A percentile compares a stretch with the other conserved stretches of the same genome.
phyloP scores from a whole-genome alignment of 2,329 filamentous ascomycete species.

The Chalara sp. region DNA sequence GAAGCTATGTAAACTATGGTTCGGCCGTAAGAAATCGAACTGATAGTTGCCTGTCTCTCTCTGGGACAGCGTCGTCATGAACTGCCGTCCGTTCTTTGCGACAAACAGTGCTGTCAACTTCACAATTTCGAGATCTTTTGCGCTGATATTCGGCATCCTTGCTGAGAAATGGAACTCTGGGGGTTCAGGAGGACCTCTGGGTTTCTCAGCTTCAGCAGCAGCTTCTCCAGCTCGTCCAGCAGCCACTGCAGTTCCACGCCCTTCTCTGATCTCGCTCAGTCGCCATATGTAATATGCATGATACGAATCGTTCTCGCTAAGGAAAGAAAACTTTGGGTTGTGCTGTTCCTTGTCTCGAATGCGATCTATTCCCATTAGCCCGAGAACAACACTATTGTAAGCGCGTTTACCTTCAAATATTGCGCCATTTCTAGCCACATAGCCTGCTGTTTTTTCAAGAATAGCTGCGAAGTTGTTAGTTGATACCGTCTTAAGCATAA shows the following conservation, averaged over 20 bases:
- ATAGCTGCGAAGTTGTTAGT: constrained; percentile 39
- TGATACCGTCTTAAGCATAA: constrained; percentile 25
- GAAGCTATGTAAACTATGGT: constrained; percentile 94
- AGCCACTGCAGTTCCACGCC: constrained; percentile 71
- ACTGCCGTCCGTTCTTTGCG: constrained; percentile 85
- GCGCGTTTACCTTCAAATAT: constrained; percentile 47
- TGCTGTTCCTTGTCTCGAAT: constrained; percentile 77
- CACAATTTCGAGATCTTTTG: constrained; percentile 75
- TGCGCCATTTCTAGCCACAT: constrained; percentile 64
- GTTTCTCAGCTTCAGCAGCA: constrained; percentile 52
- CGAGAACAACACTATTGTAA: neutral
- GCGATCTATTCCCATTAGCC: constrained; percentile 47
- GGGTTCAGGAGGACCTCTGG: constrained; percentile 77
- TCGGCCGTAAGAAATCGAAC: constrained; percentile 91
- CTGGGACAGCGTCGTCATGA: constrained; percentile 84
- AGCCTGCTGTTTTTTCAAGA: constrained; percentile 92
- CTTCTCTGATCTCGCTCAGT: constrained; percentile 75
- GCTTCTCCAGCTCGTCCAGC: constrained; percentile 66
- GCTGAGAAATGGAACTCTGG: constrained; percentile 89
- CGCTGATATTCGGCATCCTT: constrained; percentile 94
- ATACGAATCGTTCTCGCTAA: constrained; percentile 75
- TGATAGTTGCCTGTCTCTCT: constrained; percentile 86
- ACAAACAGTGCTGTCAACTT: constrained; percentile 82
- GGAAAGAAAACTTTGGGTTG: constrained; percentile 89
- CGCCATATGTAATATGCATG: constrained; percentile 88